These are phyloP conservation scores for Rhizopogon roseolus DNA, from an alignment of 768 basidiomycete species.

Conservation along the genomic window DNA sequence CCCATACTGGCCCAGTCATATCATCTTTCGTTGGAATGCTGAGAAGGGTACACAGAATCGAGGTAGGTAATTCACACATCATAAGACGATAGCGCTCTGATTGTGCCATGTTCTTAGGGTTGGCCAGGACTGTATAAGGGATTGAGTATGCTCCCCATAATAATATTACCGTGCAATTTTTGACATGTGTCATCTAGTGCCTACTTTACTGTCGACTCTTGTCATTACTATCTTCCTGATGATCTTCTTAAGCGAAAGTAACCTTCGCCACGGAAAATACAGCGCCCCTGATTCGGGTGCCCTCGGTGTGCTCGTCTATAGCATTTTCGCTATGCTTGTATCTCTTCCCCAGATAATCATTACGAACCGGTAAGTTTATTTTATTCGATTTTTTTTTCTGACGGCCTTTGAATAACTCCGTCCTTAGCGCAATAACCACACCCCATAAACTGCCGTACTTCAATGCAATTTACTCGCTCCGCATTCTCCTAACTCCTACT, in stretches of 20 bases:
- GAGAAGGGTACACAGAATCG: slow-evolving; percentile 61
- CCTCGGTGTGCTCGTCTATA: slow-evolving; percentile 60
- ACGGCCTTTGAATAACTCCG: not conserved
- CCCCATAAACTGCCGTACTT: slow-evolving; percentile 72
- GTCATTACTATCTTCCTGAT: slow-evolving; percentile 55
- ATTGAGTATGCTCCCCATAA: slow-evolving; percentile 39
- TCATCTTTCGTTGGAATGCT: slow-evolving; percentile 75
- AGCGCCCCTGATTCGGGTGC: slow-evolving; percentile 57
- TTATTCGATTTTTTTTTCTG: not conserved
- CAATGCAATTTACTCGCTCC: slow-evolving; percentile 51
- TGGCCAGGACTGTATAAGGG: slow-evolving; percentile 79
- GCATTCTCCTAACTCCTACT: slow-evolving; percentile 73
- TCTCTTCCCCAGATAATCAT: slow-evolving; percentile 67
- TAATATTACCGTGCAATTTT: slow-evolving; percentile 34
- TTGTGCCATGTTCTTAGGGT: slow-evolving; percentile 36
- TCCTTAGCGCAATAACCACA: slow-evolving; percentile 70
- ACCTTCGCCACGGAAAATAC: slow-evolving; percentile 61
- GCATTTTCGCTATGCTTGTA: slow-evolving; percentile 59
- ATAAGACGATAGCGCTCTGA: not conserved
- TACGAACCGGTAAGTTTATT: slow-evolving; percentile 59
- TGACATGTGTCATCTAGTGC: slow-evolving; percentile 36
- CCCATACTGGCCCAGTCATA: slow-evolving; percentile 76
- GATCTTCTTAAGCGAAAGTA: slow-evolving; percentile 51
- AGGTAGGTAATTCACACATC: slow-evolving; percentile 39
- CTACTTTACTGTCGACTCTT: slow-evolving; percentile 41